Percentiles rank a stretch among this genome's conserved stretches.
Conservation (phyloP, 306 rosid species). For the Cicer yamashitae region DNA sequence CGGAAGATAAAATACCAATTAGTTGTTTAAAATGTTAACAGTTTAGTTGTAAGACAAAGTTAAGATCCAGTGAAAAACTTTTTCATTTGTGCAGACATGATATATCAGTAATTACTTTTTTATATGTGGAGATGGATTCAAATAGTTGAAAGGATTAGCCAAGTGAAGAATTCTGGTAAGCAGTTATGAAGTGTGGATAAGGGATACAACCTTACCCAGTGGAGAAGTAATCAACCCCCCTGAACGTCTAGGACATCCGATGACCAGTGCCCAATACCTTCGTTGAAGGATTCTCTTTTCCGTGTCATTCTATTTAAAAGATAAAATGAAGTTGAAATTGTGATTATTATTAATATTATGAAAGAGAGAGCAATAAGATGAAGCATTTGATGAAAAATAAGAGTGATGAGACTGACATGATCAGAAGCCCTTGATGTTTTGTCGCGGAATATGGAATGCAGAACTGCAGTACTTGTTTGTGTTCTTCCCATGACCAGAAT, state of each 20-base stretch:
- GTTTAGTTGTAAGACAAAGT: conserved; percentile 22
- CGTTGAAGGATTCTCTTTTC: conserved; percentile 65
- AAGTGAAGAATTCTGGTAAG: conserved; percentile 23
- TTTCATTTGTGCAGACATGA: conserved; percentile 22
- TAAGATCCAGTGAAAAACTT: neutral
- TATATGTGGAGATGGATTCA: conserved; percentile 11
- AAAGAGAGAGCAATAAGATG: neutral
- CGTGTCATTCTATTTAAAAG: conserved; percentile 47
- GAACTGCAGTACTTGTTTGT: conserved; percentile 67
- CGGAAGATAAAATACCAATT: neutral
- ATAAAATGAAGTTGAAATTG: conserved; percentile 39
- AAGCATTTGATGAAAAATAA: conserved; percentile 24
- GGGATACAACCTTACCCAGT: conserved; percentile 76
- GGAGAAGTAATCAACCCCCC: conserved; percentile 77
- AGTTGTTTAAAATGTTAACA: conserved; percentile 29
- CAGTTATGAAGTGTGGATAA: conserved; percentile 22
- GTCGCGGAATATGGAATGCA: conserved; percentile 87
- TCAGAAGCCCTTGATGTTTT: conserved; percentile 74
- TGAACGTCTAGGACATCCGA: conserved; percentile 80
- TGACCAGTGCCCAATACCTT: conserved; percentile 86
- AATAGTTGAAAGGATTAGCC: conserved; percentile 16
- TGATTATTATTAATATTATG: conserved; percentile 8
- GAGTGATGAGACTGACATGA: conserved; percentile 56
- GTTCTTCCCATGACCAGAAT: conserved; percentile 93
- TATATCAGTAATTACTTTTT: neutral